Base-by-base conservation (phyloP, 2,329 filamentous ascomycete genomes). In the Coniochaeta pulveracea region DNA sequence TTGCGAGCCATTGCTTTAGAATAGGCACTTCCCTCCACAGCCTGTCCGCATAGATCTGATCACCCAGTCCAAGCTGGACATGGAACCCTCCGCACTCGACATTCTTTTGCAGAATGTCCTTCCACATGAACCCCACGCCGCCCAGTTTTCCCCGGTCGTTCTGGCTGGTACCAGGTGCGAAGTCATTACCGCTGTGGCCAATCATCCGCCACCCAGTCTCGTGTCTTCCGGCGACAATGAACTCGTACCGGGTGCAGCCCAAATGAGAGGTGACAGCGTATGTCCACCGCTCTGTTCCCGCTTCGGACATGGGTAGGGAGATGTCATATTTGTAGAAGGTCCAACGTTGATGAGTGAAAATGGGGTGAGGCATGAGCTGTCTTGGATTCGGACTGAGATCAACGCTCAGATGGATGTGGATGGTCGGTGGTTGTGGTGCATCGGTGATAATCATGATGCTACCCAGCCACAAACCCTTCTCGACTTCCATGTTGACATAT, bases 191-290 rank as follows among this genome's bases (percentile, higher is more conserved):
- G 10, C 88, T 95, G 47, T 94, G 91, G 9, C 88, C 85, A 46
- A 96, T 82, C 53, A 96, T 96, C 16, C 89, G 80, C 91, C 91
- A 98, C 49, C 80, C 88, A 0, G 78, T 85, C 60, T 98, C 91
- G 43, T 85, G 66, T 37, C 85, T 80, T 6, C 89, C 89, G 14
- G 91, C 91, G 12, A 98, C 84, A 14, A 95, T 69, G 55, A 98
- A 98, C 50, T 98, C 91, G 55, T 96, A 98, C 17, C 91, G 75
- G n/a, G 91, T 96, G 59, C 91, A 98, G 21, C 91, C 91, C 14
- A 96, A 66, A 49, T 96, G 88, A 1, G 91, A 96, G 0, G 91
- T 98, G 33, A 98, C 88, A 2, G 91, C 91, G 51, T 98, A 98
- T 0, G 91, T 98, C 91, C 91, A 98, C 50, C 91, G 82, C 43